Conservation (phyloP, 768 basidiomycete species). For the Phlebiopsis gigantea region DNA sequence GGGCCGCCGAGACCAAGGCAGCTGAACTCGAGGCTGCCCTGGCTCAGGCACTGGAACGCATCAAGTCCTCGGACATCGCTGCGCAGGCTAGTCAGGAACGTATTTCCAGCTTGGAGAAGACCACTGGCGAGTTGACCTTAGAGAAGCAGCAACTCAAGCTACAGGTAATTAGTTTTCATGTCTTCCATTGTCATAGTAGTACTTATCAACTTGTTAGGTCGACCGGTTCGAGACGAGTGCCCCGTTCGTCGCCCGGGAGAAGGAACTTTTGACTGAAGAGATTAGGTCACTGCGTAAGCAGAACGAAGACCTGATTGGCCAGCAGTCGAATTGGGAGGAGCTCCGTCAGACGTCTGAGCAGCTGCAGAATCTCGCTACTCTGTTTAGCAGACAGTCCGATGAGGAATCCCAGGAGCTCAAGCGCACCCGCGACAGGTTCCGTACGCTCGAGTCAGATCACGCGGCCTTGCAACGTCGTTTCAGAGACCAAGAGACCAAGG, state of each 20-base stretch:
- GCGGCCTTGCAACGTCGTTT: slow-evolving; percentile 61
- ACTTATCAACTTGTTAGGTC: slow-evolving; percentile 36
- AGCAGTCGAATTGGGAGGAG: slow-evolving; percentile 78
- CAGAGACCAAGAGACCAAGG: slow-evolving; percentile 66
- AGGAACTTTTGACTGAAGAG: slow-evolving; percentile 48
- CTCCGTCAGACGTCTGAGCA: slow-evolving; percentile 67
- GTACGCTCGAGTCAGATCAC: slow-evolving; percentile 63
- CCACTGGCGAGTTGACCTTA: slow-evolving; percentile 44
- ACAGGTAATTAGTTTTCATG: slow-evolving; percentile 40
- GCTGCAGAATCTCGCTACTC: slow-evolving; percentile 57
- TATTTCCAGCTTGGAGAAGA: slow-evolving; percentile 57
- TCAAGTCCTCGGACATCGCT: slow-evolving; percentile 69
- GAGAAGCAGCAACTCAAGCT: slow-evolving; percentile 54
- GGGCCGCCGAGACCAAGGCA: slow-evolving; percentile 48
- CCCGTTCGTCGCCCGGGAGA: slow-evolving; percentile 55
- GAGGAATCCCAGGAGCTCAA: slow-evolving; percentile 72
- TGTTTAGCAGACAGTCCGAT: slow-evolving; percentile 59
- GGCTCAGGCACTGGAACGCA: slow-evolving; percentile 62
- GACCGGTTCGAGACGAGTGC: slow-evolving; percentile 56
- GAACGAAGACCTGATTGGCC: slow-evolving; percentile 50
- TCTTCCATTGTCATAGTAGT: not conserved
- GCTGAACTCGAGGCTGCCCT: slow-evolving; percentile 67
- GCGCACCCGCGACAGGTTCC: slow-evolving; percentile 50
- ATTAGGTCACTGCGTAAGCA: slow-evolving; percentile 52
- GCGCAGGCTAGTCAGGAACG: slow-evolving; percentile 55